Base-by-base conservation (phyloP, 129 eudicot species). In the Flaveria sonorensis region DNA sequence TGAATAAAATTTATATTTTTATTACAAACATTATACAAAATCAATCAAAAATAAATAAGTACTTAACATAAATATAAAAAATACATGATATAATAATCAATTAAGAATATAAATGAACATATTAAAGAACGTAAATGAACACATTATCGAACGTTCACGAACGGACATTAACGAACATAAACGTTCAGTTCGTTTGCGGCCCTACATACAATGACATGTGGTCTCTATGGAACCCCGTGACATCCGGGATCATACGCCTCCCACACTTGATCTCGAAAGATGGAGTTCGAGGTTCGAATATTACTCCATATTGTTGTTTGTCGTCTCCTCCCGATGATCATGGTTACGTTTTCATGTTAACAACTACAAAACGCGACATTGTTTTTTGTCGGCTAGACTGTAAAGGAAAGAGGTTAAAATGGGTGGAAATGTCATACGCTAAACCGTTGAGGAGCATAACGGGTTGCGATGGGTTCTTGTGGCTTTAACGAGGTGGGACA, bases 361-460 rank as follows among this genome's bases (percentile, higher is more conserved):
- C 53, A 64, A 4, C 10, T 2, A 7, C 18, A 15, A 19, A 75
- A 28, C 36, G 47, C 3, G 11, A 10, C 16, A 63, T 75, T 74
- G 79, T 26, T 11, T 74, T 45, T 61, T 74, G 70, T 23, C 56
- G 71, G 28, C 18, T 74, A 74, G 62, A 59, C 9, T 21, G 36
- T 63, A 62, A 48, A n/a, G 47, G 64, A 10, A 75, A 62, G 50
- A 79, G 52, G 26, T 26, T 47, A 79, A 63, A 48, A 62, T 79
- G 83, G 83, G 64, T 8, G 0, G 67, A 72, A 32, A 71, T 72
- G 78, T 72, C 67, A 10, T 79, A 79, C 28, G 59, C 57, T 2
- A 63, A 52, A 24, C 73, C 72, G 10, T 16, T 80, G 28, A 66
- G 0, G 56, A 53, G 68, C 0, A 3, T 65, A 23, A 5, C 51